A percentile compares a stretch with the other conserved stretches of the same genome.
These are phyloP conservation scores for Fremontodendron californicum DNA, from an alignment of 345 rosid genomes.

Conservation along the genomic window DNA sequence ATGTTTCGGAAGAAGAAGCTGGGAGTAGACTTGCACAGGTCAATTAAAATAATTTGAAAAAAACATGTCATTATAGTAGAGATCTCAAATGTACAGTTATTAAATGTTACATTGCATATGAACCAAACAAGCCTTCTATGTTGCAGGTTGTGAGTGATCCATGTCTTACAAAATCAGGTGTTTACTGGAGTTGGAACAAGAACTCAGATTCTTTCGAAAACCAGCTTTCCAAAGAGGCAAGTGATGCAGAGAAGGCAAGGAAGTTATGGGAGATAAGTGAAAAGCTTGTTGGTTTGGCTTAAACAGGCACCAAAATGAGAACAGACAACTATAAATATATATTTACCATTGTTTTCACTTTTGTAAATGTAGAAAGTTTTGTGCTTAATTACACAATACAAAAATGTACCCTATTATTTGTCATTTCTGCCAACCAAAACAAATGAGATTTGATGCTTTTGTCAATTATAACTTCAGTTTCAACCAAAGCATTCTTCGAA, in stretches of 20 bases:
- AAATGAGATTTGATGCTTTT: not conserved
- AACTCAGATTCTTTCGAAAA: constrained; percentile 38
- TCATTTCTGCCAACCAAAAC: not conserved
- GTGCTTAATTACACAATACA: not conserved
- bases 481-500: not conserved
- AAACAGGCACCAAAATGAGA: constrained; percentile 1
- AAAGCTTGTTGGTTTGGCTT: constrained; percentile 59
- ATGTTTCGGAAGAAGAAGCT: constrained; percentile 81
- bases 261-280: constrained; percentile 62
- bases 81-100: not conserved
- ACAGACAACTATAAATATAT: not conserved
- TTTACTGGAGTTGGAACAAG: constrained; percentile 95
- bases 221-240: constrained; percentile 84
- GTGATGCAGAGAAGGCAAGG: constrained; percentile 74
- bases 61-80: not conserved
- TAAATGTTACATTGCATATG: not conserved
- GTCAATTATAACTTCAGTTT: constrained; percentile 1
- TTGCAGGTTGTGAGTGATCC: constrained; percentile 75
- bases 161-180: constrained; percentile 81
- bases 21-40: constrained; percentile 94
- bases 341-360: not conserved
- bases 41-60: not conserved
- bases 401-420: not conserved
- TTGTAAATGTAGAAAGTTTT: not conserved
- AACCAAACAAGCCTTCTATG: not conserved